phyloP scores from a whole-genome alignment of 495 filamentous ascomycete species.

The Podospora bellae-mahoneyi region DNA sequence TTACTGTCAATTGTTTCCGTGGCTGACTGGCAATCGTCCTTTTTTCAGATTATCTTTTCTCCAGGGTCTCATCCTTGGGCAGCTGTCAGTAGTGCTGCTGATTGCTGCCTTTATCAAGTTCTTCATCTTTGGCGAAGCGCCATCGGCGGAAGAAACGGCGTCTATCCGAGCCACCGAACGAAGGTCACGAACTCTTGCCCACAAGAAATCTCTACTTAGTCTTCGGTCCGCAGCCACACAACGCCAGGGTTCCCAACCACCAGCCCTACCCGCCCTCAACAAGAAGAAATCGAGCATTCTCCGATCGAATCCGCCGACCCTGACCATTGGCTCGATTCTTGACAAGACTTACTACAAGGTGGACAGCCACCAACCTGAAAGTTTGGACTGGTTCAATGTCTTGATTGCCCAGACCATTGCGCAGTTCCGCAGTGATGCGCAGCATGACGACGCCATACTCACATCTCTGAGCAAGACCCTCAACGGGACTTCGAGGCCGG shows the following conservation, averaged over 20 bases:
- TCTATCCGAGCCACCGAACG: slow-evolving; percentile 65
- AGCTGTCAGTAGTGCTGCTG: slow-evolving; percentile 84
- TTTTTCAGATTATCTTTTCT: slow-evolving; percentile 74
- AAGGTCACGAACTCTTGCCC: slow-evolving; percentile 59
- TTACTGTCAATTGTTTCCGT: not conserved
- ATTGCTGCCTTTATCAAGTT: slow-evolving; percentile 97
- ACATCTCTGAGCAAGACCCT: slow-evolving; percentile 83
- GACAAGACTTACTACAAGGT: slow-evolving; percentile 98
- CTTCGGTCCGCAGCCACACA: slow-evolving; percentile 33
- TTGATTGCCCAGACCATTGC: slow-evolving; percentile 95
- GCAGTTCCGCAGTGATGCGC: slow-evolving; percentile 86
- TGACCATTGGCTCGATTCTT: slow-evolving; percentile 84
- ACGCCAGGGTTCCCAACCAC: slow-evolving; percentile 33
- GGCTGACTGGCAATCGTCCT: slow-evolving; percentile 9
- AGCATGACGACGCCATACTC: slow-evolving; percentile 88
- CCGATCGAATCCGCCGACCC: slow-evolving; percentile 55
- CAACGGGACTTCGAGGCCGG: slow-evolving; percentile 80
- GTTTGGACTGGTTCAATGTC: slow-evolving; percentile 99
- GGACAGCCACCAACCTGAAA: slow-evolving; percentile 93
- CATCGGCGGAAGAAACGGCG: slow-evolving; percentile 71
- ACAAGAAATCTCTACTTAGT: slow-evolving; percentile 63
- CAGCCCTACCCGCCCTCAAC: slow-evolving; percentile 48
- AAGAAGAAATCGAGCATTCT: slow-evolving; percentile 75
- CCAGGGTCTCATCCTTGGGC: slow-evolving; percentile 88
- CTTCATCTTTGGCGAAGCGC: slow-evolving; percentile 97